Percentiles rank a stretch among this genome's conserved stretches.
Conservation (phyloP, 441 rosid species). For the Syzygium syzygioides region DNA sequence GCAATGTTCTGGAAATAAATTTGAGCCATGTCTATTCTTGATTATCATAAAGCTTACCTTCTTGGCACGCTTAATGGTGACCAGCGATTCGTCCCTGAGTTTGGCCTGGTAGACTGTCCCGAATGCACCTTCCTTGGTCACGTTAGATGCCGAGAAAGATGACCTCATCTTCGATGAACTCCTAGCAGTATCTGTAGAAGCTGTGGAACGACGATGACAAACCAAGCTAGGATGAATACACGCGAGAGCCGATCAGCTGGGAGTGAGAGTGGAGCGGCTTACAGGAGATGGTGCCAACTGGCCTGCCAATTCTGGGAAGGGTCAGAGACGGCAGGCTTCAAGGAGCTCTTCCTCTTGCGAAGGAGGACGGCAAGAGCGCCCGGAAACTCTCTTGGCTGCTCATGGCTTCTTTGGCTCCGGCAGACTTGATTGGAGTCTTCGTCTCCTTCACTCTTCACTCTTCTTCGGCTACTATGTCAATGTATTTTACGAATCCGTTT, state of each 20-base stretch:
- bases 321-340: conserved; percentile 7
- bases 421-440: not conserved
- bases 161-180: conserved; percentile 27
- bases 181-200: conserved; percentile 36
- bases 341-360: conserved; percentile 16
- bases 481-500: not conserved
- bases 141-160: conserved; percentile 29
- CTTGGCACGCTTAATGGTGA: conserved; percentile 62
- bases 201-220: conserved; percentile 32
- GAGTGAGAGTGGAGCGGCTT: conserved; percentile 21
- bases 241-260: not conserved
- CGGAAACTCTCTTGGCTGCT: conserved; percentile 42
- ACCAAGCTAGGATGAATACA: not conserved
- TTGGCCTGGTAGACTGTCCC: conserved; percentile 53
- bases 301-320: conserved; percentile 3
- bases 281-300: conserved; percentile 37
- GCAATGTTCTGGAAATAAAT: not conserved
- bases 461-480: too few relatives aligned
- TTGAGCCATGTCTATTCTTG: not conserved
- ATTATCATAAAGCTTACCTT: conserved; percentile 29
- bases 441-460: not conserved
- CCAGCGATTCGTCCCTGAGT: conserved; percentile 46
- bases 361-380: conserved; percentile 22
- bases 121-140: conserved; percentile 50
- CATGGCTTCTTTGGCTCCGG: not conserved